phyloP scores from a whole-genome alignment of 306 rosid species.

The Spatholobus suberectus region DNA sequence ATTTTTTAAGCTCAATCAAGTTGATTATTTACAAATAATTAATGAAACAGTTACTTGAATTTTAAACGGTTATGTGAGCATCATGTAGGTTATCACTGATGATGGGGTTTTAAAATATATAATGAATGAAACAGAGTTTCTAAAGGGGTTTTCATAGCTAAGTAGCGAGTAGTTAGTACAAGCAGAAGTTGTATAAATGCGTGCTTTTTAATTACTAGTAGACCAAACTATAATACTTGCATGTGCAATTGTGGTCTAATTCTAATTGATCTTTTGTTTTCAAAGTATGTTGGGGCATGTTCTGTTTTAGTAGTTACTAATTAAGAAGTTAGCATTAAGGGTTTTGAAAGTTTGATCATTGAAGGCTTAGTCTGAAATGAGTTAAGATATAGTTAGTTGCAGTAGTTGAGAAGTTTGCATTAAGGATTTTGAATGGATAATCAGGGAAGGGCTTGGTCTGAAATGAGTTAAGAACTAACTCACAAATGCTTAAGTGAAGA shows the following conservation, averaged over 20 bases:
- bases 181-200: neutral
- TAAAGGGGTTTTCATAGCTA: neutral
- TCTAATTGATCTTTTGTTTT: neutral
- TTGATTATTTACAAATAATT: neutral
- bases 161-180: neutral
- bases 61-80: neutral
- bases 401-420: neutral
- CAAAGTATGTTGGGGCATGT: neutral
- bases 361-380: too few relatives aligned
- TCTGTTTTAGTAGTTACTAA: too few relatives aligned
- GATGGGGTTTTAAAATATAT: too few relatives aligned
- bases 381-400: neutral
- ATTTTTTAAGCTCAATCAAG: neutral
- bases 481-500: neutral
- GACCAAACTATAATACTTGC: neutral
- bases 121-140: too few relatives aligned
- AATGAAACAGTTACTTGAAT: neutral
- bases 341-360: too few relatives aligned
- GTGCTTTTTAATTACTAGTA: neutral
- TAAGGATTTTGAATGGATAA: neutral
- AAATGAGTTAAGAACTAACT: neutral
- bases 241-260: neutral
- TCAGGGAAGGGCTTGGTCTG: neutral
- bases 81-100: too few relatives aligned
- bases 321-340: constrained; percentile 5